Evolutionary conservation across 139 green algal genomes (phyloP).

Genomic region (Coelastrella sp.): DNA sequence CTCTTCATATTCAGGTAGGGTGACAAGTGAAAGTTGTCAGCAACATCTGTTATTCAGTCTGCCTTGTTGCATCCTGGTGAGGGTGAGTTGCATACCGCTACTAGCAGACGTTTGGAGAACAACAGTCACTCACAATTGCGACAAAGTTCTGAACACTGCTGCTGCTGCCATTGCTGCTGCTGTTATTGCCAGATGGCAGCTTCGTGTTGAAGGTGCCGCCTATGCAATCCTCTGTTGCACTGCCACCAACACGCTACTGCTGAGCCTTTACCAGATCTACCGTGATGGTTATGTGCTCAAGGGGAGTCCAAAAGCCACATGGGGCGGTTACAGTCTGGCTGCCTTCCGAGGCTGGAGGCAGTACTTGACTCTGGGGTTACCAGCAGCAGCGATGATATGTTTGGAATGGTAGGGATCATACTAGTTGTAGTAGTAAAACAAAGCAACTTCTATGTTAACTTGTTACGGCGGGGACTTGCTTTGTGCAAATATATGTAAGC

Average conservation of each 20-base stretch:
- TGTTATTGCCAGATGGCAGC: neutral
- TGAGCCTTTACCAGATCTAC: conserved; percentile 20
- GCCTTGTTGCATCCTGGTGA: no score
- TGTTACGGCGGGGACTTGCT: no score
- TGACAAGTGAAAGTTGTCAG: neutral
- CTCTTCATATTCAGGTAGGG: conserved; percentile 51
- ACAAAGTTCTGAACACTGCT: no score
- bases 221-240: conserved; percentile 55
- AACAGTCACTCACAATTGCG: neutral
- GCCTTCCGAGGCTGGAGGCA: conserved; percentile 55
- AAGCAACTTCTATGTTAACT: no score
- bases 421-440: no score
- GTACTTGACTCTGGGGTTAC: conserved; percentile 58
- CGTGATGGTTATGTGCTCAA: neutral
- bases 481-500: no score
- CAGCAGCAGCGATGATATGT: conserved; percentile 49
- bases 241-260: conserved; percentile 24
- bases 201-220: conserved; percentile 73
- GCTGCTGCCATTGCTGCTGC: neutral
- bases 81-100: neutral
- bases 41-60: no score
- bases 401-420: conserved; percentile 8
- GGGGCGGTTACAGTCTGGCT: conserved; percentile 13
- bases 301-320: conserved; percentile 10
- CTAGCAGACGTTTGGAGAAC: neutral